These are phyloP conservation scores for Diplodia seriata DNA, from an alignment of 2,329 filamentous ascomycete species.

Conservation along the genomic window DNA sequence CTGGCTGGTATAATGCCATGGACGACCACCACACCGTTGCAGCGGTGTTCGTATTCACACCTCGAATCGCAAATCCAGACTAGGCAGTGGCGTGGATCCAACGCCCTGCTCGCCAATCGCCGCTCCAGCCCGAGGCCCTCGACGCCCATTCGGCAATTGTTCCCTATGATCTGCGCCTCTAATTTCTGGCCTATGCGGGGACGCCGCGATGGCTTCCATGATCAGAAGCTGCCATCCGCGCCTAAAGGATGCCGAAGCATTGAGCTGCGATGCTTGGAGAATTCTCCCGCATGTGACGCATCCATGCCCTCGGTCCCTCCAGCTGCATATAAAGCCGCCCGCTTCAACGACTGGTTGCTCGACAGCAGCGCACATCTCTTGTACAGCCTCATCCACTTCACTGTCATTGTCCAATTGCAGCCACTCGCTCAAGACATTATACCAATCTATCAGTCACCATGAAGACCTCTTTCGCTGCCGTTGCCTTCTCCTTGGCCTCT, in stretches of 20 bases:
- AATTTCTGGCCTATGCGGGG: slow-evolving; percentile 38
- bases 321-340: slow-evolving; percentile 34
- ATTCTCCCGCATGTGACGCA: slow-evolving; percentile 27
- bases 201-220: slow-evolving; percentile 33
- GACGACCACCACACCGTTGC: background rate
- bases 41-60: slow-evolving; percentile 1
- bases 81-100: slow-evolving; percentile 14
- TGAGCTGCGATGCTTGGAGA: slow-evolving; percentile 36
- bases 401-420: slow-evolving; percentile 19
- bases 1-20: background rate
- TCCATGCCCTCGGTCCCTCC: background rate
- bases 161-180: slow-evolving; percentile 38
- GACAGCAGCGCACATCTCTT: slow-evolving; percentile 21
- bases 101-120: slow-evolving; percentile 22
- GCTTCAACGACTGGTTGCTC: background rate
- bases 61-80: background rate
- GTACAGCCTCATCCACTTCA: slow-evolving; percentile 15
- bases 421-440: slow-evolving; percentile 23
- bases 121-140: slow-evolving; percentile 1
- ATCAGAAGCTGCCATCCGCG: slow-evolving; percentile 33
- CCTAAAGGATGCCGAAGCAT: slow-evolving; percentile 22
- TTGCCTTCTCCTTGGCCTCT: slow-evolving; percentile 52
- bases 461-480: slow-evolving; percentile 48
- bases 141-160: slow-evolving; percentile 35
- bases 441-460: slow-evolving; percentile 39